Conservation (phyloP, 495 filamentous ascomycete species). For the Neurospora sp. region DNA sequence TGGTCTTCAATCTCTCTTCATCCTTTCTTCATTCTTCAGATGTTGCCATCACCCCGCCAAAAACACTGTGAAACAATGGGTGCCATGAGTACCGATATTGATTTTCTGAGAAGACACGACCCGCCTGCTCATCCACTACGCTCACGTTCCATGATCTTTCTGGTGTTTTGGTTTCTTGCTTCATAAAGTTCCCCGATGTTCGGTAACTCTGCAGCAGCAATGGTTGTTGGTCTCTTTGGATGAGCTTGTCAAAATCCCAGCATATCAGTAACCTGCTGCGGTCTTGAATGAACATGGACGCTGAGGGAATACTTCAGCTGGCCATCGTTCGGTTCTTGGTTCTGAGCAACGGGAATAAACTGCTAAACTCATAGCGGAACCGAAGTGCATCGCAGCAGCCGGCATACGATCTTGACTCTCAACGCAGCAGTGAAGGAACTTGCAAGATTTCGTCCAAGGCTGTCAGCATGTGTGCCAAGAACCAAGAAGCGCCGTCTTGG, state of each 20-base stretch:
- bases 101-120: not conserved
- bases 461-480: not conserved
- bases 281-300: not conserved
- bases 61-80: not conserved
- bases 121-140: not conserved
- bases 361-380: not conserved
- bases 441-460: not conserved
- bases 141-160: not conserved
- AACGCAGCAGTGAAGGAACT: not conserved
- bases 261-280: not conserved
- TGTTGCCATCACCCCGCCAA: too few relatives aligned
- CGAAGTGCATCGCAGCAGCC: not conserved
- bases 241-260: not conserved
- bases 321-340: not conserved
- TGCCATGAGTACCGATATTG: not conserved
- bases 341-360: not conserved
- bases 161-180: not conserved
- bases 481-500: not conserved
- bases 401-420: not conserved
- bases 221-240: not conserved
- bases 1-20: not conserved
- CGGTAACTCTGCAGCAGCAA: not conserved
- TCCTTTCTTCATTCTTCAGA: not conserved
- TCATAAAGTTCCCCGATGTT: not conserved
- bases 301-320: not conserved